phyloP scores from a whole-genome alignment of 1,139 yeast genomes.

The Yamadazyma aaseri region DNA sequence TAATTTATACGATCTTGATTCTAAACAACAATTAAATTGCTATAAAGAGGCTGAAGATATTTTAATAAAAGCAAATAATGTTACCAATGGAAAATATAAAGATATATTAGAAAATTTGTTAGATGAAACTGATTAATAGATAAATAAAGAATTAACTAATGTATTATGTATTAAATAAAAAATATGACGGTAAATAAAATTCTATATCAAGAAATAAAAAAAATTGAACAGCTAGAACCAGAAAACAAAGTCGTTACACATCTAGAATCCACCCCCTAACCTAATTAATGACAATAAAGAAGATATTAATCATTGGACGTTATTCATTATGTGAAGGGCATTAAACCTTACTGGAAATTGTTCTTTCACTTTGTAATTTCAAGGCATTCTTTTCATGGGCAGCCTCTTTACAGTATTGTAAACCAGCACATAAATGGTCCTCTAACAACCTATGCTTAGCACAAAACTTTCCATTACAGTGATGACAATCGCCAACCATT shows the following conservation, averaged over 20 bases:
- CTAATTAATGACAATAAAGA: too few relatives aligned
- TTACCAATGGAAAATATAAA: slow-evolving; percentile 70
- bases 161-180: background rate
- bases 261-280: background rate
- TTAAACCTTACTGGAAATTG: slow-evolving; percentile 31
- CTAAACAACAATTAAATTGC: slow-evolving; percentile 59
- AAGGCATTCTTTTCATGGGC: slow-evolving; percentile 53
- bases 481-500: slow-evolving; percentile 85
- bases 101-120: slow-evolving; percentile 52
- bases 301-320: background rate
- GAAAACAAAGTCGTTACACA: slow-evolving; percentile 3
- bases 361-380: slow-evolving; percentile 44
- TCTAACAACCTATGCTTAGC: slow-evolving; percentile 85
- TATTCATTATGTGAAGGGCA: background rate
- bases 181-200: background rate
- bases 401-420: slow-evolving; percentile 76
- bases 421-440: slow-evolving; percentile 77
- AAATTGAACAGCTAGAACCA: background rate
- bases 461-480: slow-evolving; percentile 84
- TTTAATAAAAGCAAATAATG: slow-evolving; percentile 66
- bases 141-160: too few relatives aligned
- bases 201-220: background rate
- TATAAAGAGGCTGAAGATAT: slow-evolving; percentile 68
- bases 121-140: slow-evolving; percentile 7
- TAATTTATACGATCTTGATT: slow-evolving; percentile 63